Evolutionary conservation across 768 basidiomycete species (phyloP).

Genomic region (Pleurotus tuoliensis): DNA sequence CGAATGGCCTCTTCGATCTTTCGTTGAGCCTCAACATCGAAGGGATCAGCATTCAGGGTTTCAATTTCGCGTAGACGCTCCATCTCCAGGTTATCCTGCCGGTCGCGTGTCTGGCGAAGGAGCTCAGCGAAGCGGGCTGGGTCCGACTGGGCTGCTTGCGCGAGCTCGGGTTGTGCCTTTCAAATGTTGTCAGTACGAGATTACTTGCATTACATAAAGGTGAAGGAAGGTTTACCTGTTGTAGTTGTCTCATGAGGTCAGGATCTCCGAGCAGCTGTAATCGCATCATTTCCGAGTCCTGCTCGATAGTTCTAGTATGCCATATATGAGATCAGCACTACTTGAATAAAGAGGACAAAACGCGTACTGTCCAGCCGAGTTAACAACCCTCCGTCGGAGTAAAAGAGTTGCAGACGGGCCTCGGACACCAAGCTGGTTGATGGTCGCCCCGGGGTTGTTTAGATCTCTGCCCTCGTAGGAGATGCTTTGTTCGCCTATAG

Average conservation of each 20-base stretch:
- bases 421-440: conserved; percentile 57
- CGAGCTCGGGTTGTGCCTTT: conserved; percentile 82
- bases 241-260: conserved; percentile 67
- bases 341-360: not conserved
- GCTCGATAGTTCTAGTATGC: conserved; percentile 48
- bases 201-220: not conserved
- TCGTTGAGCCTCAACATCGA: conserved; percentile 85
- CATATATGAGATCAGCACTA: not conserved
- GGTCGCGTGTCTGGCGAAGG: conserved; percentile 55
- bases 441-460: conserved; percentile 60
- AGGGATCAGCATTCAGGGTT: conserved; percentile 82
- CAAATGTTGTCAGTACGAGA: not conserved
- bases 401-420: conserved; percentile 62
- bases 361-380: conserved; percentile 37
- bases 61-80: conserved; percentile 58
- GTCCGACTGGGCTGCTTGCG: conserved; percentile 60
- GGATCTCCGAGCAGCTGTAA: conserved; percentile 86
- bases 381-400: conserved; percentile 56
- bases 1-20: conserved; percentile 93
- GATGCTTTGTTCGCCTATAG: conserved; percentile 68
- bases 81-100: conserved; percentile 50
- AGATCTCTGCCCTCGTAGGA: conserved; percentile 66
- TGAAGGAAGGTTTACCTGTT: conserved; percentile 43
- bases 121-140: conserved; percentile 75
- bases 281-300: conserved; percentile 89